Evolutionary conservation across 2,329 filamentous ascomycete species (phyloP).

Genomic region (Penicillium sp.): DNA sequence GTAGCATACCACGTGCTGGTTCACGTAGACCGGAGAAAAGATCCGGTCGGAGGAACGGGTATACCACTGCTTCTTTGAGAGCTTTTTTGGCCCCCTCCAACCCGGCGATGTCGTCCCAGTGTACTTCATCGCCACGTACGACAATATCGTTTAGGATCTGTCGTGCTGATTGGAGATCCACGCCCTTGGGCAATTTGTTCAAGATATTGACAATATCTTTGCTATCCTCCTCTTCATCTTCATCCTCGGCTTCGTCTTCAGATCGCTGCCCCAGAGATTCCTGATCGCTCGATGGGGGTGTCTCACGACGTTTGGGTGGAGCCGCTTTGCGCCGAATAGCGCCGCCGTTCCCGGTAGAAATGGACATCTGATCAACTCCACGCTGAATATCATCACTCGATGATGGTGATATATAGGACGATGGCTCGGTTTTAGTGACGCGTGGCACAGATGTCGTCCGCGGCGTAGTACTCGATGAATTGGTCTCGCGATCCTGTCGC

Average conservation of each 20-base stretch:
- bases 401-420: slow-evolving; percentile 20
- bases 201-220: slow-evolving; percentile 60
- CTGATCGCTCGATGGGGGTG: slow-evolving; percentile 42
- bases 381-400: slow-evolving; percentile 35
- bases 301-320: slow-evolving; percentile 38
- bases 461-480: slow-evolving; percentile 12
- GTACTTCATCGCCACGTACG: slow-evolving; percentile 87
- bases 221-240: slow-evolving; percentile 48
- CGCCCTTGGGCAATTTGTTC: slow-evolving; percentile 71
- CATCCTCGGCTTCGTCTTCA: slow-evolving; percentile 43
- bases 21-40: slow-evolving; percentile 93
- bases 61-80: slow-evolving; percentile 91
- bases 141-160: slow-evolving; percentile 96
- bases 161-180: slow-evolving; percentile 76
- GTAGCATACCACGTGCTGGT: slow-evolving; percentile 86
- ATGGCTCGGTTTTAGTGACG: slow-evolving; percentile 2
- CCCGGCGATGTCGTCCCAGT: slow-evolving; percentile 90
- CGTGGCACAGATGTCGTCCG: slow-evolving; percentile 22
- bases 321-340: slow-evolving; percentile 27
- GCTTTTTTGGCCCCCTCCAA: slow-evolving; percentile 86
- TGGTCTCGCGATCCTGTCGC: slow-evolving; percentile 10
- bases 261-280: slow-evolving; percentile 45
- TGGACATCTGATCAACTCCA: slow-evolving; percentile 21
- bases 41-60: slow-evolving; percentile 91
- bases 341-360: slow-evolving; percentile 19